These are phyloP conservation scores for Rauvolfia tetraphylla DNA, from an alignment of 257 asterid genomes.

Conservation along the genomic window DNA sequence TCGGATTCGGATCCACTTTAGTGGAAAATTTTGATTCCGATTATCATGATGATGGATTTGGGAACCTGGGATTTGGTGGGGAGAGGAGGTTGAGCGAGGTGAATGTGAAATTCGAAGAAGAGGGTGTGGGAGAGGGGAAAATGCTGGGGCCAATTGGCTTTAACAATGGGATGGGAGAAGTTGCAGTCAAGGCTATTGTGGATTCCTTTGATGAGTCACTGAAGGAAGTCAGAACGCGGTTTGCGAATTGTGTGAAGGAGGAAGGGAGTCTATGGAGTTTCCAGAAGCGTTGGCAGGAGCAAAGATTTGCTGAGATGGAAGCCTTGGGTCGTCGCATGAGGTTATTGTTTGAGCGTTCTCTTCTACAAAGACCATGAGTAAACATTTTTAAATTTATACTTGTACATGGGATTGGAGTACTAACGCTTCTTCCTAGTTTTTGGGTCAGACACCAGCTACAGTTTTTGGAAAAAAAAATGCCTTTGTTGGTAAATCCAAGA, in stretches of 20 bases:
- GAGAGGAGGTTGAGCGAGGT: conserved; percentile 59
- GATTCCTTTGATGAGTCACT: conserved; percentile 60
- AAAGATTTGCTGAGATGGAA: conserved; percentile 64
- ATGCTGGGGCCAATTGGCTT: not conserved
- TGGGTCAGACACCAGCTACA: not conserved
- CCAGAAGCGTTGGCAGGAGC: conserved; percentile 57
- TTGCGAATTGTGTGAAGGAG: conserved; percentile 20
- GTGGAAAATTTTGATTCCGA: conserved; percentile 17
- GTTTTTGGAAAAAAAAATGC: not conserved
- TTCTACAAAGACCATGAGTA: conserved; percentile 36
- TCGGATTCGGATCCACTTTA: conserved; percentile 12
- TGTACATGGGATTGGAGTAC: conserved; percentile 20
- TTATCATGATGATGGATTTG: conserved; percentile 13
- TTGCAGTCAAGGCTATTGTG: conserved; percentile 43
- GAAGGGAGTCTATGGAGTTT: conserved; percentile 25
- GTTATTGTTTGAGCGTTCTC: conserved; percentile 61
- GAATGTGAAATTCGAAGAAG: conserved; percentile 62
- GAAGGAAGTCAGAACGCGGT: conserved; percentile 42
- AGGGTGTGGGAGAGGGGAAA: conserved; percentile 18
- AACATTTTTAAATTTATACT: conserved; percentile 4
- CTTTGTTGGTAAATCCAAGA: not conserved
- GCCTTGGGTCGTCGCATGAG: conserved; percentile 61
- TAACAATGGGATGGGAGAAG: conserved; percentile 27
- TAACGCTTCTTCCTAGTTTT: conserved; percentile 3
- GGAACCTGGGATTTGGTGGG: conserved; percentile 18